A percentile compares a stretch with the other conserved stretches of the same genome.
Evolutionary conservation across 1,139 yeast genomes (phyloP).

Genomic region (Eremothecium cymbalariae): DNA sequence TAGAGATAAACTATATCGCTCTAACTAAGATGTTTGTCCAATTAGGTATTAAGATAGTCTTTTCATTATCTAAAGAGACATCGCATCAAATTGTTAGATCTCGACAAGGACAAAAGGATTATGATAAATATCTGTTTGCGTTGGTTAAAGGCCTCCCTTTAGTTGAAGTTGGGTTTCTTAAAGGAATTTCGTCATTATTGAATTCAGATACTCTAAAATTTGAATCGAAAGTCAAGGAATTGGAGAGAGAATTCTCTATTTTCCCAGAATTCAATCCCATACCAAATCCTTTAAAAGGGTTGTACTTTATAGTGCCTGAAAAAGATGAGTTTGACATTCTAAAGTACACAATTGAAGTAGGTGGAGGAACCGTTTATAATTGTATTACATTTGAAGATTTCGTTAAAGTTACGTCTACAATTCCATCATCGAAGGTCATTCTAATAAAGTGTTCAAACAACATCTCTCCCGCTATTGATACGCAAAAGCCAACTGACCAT

Average conservation of each 20-base stretch:
- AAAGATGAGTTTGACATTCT: constrained; percentile 9
- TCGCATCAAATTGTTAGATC: constrained; percentile 10
- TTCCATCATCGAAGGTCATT: background rate
- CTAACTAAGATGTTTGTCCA: background rate
- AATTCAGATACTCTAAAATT: constrained; percentile 10
- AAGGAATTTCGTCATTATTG: constrained; percentile 4
- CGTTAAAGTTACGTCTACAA: constrained; percentile 2
- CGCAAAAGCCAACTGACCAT: no score
- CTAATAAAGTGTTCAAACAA: background rate
- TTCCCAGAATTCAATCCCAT: constrained; percentile 7
- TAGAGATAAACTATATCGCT: background rate
- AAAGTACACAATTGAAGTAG: constrained; percentile 13
- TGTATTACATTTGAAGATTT: constrained; percentile 7
- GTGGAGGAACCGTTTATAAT: constrained; percentile 9
- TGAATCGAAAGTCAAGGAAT: constrained; percentile 11
- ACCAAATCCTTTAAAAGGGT: constrained; percentile 2
- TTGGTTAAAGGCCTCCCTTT: constrained; percentile 13
- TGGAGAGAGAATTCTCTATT: constrained; percentile 2
- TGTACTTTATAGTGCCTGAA: constrained; percentile 9
- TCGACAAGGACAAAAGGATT: constrained; percentile 7
- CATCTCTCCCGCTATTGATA: no score
- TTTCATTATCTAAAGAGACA: constrained; percentile 10
- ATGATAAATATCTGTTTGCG: constrained; percentile 13
- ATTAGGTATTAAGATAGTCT: constrained; percentile 4
- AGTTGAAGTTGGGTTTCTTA: constrained; percentile 11